Percentiles rank a stretch among this genome's conserved stretches.
These are phyloP conservation scores for Rosa rugosa DNA, from an alignment of 306 rosid genomes.

Conservation along the genomic window DNA sequence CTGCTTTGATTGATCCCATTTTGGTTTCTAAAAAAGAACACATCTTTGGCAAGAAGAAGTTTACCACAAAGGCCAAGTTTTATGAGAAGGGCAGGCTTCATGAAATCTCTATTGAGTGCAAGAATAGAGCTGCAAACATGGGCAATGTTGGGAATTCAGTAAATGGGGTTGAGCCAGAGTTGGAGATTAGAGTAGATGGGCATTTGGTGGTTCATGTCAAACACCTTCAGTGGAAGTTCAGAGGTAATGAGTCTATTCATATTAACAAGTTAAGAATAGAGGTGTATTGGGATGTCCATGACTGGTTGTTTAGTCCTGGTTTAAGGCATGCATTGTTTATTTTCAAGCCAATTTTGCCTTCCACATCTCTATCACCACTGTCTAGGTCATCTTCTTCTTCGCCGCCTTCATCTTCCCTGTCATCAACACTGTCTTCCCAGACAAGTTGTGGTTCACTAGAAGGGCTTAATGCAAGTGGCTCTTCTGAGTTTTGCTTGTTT, in stretches of 20 bases:
- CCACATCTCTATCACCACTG: slow-evolving; percentile 39
- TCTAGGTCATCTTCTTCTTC: slow-evolving; percentile 42
- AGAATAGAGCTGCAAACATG: slow-evolving; percentile 27
- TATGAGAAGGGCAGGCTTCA: slow-evolving; percentile 71
- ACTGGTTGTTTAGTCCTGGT: slow-evolving; percentile 88
- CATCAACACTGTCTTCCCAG: slow-evolving; percentile 52
- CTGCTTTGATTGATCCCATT: slow-evolving; percentile 71
- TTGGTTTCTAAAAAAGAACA: slow-evolving; percentile 80
- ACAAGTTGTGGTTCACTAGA: slow-evolving; percentile 57
- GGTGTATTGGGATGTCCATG: slow-evolving; percentile 93
- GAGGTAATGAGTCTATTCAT: slow-evolving; percentile 83
- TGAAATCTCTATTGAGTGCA: slow-evolving; percentile 80
- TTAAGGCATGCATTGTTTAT: slow-evolving; percentile 80
- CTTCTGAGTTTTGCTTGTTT: slow-evolving; percentile 82
- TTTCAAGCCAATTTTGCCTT: slow-evolving; percentile 66
- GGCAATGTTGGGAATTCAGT: slow-evolving; percentile 25
- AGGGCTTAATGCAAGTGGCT: slow-evolving; percentile 53
- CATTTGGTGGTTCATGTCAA: slow-evolving; percentile 73
- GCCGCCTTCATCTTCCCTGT: slow-evolving; percentile 30
- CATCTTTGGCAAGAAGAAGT: slow-evolving; percentile 73
- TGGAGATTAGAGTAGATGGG: slow-evolving; percentile 88
- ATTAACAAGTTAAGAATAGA: slow-evolving; percentile 70
- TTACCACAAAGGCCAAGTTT: slow-evolving; percentile 66
- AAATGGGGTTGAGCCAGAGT: slow-evolving; percentile 69
- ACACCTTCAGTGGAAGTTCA: slow-evolving; percentile 86